Percentiles rank a stretch among this genome's conserved stretches.
Evolutionary conservation across 306 rosid species (phyloP).

Genomic region (Amphicarpaea edgeworthii): DNA sequence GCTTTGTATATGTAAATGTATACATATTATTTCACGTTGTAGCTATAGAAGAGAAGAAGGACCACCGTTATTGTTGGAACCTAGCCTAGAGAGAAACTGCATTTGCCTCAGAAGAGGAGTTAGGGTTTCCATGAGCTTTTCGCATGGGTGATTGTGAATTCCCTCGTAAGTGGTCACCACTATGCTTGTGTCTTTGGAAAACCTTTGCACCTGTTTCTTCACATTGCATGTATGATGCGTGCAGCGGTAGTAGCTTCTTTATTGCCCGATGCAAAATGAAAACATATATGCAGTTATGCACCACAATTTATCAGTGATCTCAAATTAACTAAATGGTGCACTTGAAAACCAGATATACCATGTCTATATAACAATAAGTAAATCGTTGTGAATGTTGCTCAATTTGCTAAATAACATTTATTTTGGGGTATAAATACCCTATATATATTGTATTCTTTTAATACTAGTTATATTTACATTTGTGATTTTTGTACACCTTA

Average conservation of each 20-base stretch:
- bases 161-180: slow-evolving; percentile 97
- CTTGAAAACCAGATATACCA: not conserved
- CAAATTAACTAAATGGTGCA: not conserved
- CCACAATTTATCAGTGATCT: not conserved
- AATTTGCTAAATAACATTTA: not conserved
- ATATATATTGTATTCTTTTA: no score
- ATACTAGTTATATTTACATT: not conserved
- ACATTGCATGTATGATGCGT: slow-evolving; percentile 92
- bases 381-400: no score
- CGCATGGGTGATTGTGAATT: slow-evolving; percentile 88
- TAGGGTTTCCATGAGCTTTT: slow-evolving; percentile 92
- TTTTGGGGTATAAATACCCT: not conserved
- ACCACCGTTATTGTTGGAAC: slow-evolving; percentile 40
- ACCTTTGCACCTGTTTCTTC: slow-evolving; percentile 95
- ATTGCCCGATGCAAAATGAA: slow-evolving; percentile 24
- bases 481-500: not conserved
- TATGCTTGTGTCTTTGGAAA: slow-evolving; percentile 80
- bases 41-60: not conserved
- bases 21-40: not conserved
- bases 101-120: slow-evolving; percentile 92
- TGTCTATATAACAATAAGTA: not conserved
- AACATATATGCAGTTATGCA: slow-evolving; percentile 53
- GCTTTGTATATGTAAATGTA: not conserved
- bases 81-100: slow-evolving; percentile 66
- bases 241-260: slow-evolving; percentile 91